These are phyloP conservation scores for Wallacemonas rigidus DNA, from an alignment of 208 protist species.

Conservation along the genomic window DNA sequence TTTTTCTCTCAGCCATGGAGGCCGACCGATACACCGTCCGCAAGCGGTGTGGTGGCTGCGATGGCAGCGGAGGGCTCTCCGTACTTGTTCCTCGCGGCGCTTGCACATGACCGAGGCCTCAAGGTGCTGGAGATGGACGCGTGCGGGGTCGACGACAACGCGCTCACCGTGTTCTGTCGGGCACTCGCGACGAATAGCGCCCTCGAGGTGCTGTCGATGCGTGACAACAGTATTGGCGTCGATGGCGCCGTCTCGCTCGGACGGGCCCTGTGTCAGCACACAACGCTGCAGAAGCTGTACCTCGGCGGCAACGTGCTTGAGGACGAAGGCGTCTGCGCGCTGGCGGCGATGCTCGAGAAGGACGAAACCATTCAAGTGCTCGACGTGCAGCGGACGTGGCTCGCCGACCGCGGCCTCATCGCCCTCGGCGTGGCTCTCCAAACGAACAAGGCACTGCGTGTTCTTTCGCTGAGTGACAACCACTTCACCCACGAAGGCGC, in stretches of 20 bases:
- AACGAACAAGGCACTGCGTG: slow-evolving; percentile 60
- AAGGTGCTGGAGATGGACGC: slow-evolving; percentile 54
- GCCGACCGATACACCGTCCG: not conserved
- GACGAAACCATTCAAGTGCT: slow-evolving; percentile 54
- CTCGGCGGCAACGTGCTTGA: slow-evolving; percentile 68
- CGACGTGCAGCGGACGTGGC: slow-evolving; percentile 66
- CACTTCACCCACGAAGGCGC: slow-evolving; percentile 80
- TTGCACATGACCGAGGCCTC: slow-evolving; percentile 59
- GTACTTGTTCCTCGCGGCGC: slow-evolving; percentile 37
- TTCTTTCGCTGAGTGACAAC: slow-evolving; percentile 73
- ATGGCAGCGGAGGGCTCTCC: not conserved
- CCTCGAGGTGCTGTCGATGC: slow-evolving; percentile 58
- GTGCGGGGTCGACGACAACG: slow-evolving; percentile 61
- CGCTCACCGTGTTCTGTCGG: slow-evolving; percentile 61
- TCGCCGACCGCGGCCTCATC: slow-evolving; percentile 80
- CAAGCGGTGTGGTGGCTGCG: too few relatives aligned
- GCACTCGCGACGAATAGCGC: slow-evolving; percentile 56
- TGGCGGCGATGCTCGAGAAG: slow-evolving; percentile 65
- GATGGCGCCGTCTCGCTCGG: slow-evolving; percentile 66
- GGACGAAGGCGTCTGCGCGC: slow-evolving; percentile 80
- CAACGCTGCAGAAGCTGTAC: slow-evolving; percentile 50
- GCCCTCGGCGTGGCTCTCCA: slow-evolving; percentile 85
- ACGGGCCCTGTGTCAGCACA: slow-evolving; percentile 60
- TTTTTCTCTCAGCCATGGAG: not conserved
- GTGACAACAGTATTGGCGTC: slow-evolving; percentile 57